Evolutionary conservation across 2,329 filamentous ascomycete species (phyloP).

Genomic region (Trichoderma koningii): DNA sequence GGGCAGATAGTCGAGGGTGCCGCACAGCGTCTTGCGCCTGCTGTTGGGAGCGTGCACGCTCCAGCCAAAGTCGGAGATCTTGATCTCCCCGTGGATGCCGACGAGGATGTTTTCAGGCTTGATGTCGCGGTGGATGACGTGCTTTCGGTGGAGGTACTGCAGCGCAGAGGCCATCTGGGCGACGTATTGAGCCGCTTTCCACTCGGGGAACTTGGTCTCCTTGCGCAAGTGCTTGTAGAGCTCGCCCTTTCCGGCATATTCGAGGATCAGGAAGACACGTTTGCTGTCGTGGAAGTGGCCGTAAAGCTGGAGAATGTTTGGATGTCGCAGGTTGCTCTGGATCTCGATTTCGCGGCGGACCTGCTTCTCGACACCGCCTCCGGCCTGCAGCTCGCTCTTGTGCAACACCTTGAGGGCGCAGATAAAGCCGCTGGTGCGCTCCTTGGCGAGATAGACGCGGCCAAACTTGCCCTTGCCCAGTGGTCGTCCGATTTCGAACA

Average conservation of each 20-base stretch:
- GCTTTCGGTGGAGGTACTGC: conserved; percentile 38
- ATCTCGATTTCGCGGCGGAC: conserved; percentile 73
- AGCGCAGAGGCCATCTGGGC: conserved; percentile 64
- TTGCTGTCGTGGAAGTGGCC: conserved; percentile 74
- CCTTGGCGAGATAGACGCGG: conserved; percentile 70
- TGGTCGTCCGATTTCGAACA: conserved; percentile 76
- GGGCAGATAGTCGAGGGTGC: conserved; percentile 94
- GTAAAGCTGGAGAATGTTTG: conserved; percentile 64
- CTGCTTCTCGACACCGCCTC: conserved; percentile 69
- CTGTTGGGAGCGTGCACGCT: conserved; percentile 97
- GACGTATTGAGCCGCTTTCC: conserved; percentile 70
- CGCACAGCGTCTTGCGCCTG: conserved; percentile 91
- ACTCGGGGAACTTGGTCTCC: conserved; percentile 67
- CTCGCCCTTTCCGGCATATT: conserved; percentile 66
- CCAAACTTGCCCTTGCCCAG: conserved; percentile 75
- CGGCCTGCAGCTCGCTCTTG: conserved; percentile 72
- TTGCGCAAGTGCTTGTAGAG: conserved; percentile 71
- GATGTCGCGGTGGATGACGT: conserved; percentile 40
- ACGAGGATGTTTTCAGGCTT: conserved; percentile 75
- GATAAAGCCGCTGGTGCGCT: conserved; percentile 66
- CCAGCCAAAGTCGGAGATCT: conserved; percentile 98
- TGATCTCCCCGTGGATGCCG: conserved; percentile 96
- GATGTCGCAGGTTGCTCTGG: conserved; percentile 70
- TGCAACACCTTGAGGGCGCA: conserved; percentile 73
- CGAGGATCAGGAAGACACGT: conserved; percentile 70